phyloP scores from a whole-genome alignment of 2,329 filamentous ascomycete species.

The Fulvia fulva region DNA sequence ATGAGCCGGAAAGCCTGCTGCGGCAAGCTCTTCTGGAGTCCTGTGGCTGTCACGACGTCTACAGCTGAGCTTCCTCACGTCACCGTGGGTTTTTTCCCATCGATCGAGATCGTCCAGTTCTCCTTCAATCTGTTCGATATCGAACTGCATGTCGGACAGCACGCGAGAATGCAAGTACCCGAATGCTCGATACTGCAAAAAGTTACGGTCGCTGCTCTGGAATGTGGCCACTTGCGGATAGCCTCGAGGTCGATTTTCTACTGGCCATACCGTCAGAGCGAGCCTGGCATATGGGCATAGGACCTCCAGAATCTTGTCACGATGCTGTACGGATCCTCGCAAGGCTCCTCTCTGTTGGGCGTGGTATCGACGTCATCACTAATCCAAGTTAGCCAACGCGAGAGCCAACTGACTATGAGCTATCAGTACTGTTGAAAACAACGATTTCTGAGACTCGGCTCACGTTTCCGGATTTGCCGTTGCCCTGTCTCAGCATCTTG shows the following conservation, averaged over 20 bases:
- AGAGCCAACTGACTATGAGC: too few species aligned
- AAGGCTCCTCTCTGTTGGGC: too few species aligned
- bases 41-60: slow-evolving; percentile 17
- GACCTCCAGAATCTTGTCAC: not conserved
- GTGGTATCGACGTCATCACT: too few species aligned
- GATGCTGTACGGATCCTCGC: not conserved
- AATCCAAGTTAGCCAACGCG: too few species aligned
- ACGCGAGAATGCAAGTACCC: slow-evolving; percentile 38
- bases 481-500: too few species aligned
- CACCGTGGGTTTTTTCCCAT: not conserved
- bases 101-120: slow-evolving; percentile 33
- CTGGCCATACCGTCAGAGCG: not conserved
- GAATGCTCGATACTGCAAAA: slow-evolving; percentile 40
- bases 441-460: too few species aligned
- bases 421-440: too few species aligned
- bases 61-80: slow-evolving; percentile 4
- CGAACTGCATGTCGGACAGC: slow-evolving; percentile 37
- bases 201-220: slow-evolving; percentile 38
- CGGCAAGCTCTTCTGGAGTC: slow-evolving; percentile 8
- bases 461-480: too few species aligned
- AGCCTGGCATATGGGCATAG: not conserved
- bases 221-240: slow-evolving; percentile 39
- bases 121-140: slow-evolving; percentile 35
- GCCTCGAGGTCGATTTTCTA: slow-evolving; percentile 18
- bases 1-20: not conserved